Evolutionary conservation across 2,329 filamentous ascomycete species (phyloP).

Genomic region (Trichoderma arundinaceum): DNA sequence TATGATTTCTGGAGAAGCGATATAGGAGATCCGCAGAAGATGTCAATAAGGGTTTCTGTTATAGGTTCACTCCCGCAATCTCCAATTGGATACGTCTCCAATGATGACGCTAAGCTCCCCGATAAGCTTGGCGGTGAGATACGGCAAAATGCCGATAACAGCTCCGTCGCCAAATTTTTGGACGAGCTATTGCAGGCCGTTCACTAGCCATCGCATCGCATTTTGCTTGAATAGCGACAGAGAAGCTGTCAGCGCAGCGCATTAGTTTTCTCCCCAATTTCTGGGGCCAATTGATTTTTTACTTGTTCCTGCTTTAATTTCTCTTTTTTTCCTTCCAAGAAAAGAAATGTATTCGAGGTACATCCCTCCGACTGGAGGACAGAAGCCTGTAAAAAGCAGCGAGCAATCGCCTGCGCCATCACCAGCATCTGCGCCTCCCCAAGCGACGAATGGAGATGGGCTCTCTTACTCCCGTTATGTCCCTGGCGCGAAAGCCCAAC

Average conservation of each 20-base stretch:
- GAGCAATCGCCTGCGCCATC: slow-evolving; percentile 16
- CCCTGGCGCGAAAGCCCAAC: slow-evolving; percentile 40
- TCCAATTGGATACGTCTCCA: slow-evolving; percentile 18
- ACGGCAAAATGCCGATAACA: slow-evolving; percentile 49
- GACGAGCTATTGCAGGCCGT: slow-evolving; percentile 26
- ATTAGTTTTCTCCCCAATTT: background rate
- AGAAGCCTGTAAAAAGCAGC: slow-evolving; percentile 28
- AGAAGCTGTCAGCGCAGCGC: slow-evolving; percentile 5
- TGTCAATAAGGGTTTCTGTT: slow-evolving; percentile 1
- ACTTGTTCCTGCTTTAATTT: accelerated
- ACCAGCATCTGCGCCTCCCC: slow-evolving; percentile 21
- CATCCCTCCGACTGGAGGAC: slow-evolving; percentile 44
- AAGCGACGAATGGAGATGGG: slow-evolving; percentile 33
- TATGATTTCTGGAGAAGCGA: background rate
- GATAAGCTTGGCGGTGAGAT: slow-evolving; percentile 46
- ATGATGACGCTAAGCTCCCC: slow-evolving; percentile 17
- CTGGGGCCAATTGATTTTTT: slow-evolving; percentile 34
- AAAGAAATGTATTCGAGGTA: slow-evolving; percentile 52
- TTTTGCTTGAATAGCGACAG: slow-evolving; percentile 1
- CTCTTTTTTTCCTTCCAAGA: background rate
- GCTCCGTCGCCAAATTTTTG: slow-evolving; percentile 45
- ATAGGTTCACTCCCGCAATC: slow-evolving; percentile 18
- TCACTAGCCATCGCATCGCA: slow-evolving; percentile 7
- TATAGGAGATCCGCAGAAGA: background rate
- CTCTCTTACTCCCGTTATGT: slow-evolving; percentile 52